phyloP scores from a whole-genome alignment of 805 yeast genomes.

The Metschnikowia reukaufii region DNA sequence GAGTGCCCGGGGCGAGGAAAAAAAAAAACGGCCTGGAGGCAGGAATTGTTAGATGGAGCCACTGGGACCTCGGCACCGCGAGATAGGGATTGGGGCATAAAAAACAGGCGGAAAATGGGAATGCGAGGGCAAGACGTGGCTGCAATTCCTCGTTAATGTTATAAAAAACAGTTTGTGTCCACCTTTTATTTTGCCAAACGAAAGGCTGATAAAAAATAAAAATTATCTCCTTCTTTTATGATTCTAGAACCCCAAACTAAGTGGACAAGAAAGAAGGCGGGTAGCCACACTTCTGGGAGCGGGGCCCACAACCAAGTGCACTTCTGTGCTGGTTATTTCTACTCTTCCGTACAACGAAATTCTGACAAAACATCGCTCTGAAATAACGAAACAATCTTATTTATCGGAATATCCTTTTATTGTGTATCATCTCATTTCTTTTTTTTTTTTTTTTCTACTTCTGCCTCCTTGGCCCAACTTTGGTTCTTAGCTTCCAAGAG shows the following conservation, averaged over 20 bases:
- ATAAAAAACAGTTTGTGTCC: not conserved
- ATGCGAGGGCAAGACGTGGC: not conserved
- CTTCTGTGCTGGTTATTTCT: not conserved
- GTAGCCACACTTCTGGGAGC: not conserved
- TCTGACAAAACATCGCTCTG: no score
- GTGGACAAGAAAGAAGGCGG: not conserved
- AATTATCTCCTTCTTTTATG: not conserved
- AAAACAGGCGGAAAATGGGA: not conserved
- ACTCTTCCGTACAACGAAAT: not conserved
- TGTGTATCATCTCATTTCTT: no score
- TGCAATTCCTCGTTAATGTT: not conserved
- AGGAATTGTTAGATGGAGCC: slow-evolving; percentile 3
- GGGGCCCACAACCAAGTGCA: not conserved
- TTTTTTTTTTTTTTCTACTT: not conserved
- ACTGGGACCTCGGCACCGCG: not conserved
- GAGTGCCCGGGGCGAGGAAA: not conserved
- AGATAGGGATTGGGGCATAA: not conserved
- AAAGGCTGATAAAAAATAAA: not conserved
- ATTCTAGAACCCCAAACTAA: not conserved
- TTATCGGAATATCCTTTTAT: no score
- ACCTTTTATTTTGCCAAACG: not conserved
- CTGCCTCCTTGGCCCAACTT: not conserved
- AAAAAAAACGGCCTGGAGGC: not conserved
- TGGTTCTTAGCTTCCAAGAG: not conserved
- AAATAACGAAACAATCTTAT: no score